These are phyloP conservation scores for Dictyostelium brefeldianum DNA, from an alignment of 78 protist species.

Conservation along the genomic window DNA sequence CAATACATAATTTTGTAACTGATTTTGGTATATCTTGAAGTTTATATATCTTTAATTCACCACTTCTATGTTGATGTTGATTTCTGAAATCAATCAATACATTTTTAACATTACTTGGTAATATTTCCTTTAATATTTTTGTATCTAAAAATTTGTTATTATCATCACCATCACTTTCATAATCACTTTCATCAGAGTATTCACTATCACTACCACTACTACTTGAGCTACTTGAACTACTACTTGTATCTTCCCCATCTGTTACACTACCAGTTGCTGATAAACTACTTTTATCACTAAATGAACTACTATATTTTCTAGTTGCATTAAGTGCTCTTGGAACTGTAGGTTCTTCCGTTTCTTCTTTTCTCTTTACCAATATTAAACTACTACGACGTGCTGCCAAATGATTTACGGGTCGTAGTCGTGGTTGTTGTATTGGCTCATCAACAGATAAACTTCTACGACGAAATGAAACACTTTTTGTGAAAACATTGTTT, in stretches of 20 bases:
- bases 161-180: background rate
- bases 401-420: too few relatives aligned
- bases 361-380: too few relatives aligned
- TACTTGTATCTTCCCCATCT: background rate
- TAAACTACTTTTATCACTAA: background rate
- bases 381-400: too few relatives aligned
- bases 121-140: background rate
- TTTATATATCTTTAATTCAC: background rate
- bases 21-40: background rate
- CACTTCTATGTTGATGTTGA: background rate
- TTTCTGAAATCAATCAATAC: background rate
- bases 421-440: too few relatives aligned
- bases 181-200: background rate
- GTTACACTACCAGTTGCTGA: background rate
- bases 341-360: too few relatives aligned
- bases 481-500: too few relatives aligned
- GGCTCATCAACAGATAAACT: too few relatives aligned
- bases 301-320: background rate
- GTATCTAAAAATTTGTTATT: background rate
- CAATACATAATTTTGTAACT: background rate
- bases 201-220: background rate
- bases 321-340: too few relatives aligned
- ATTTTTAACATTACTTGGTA: background rate
- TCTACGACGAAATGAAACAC: too few relatives aligned
- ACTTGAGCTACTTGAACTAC: background rate